A percentile compares a stretch with the other conserved stretches of the same genome.
Conservation (phyloP, 805 yeast species). For the Teunomyces panamensis region DNA sequence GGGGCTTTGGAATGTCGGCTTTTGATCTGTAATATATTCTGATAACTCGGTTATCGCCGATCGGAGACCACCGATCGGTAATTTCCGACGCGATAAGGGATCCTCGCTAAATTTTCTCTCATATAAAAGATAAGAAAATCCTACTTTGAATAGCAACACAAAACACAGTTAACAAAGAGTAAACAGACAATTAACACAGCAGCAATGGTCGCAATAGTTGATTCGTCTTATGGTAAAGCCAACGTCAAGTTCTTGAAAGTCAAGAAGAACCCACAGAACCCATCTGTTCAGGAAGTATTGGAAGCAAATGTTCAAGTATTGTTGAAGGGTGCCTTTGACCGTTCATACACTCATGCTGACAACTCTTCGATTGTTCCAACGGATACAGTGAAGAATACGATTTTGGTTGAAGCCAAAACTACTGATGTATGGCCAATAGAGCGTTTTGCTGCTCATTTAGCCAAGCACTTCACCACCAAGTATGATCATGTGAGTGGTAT, state of each 20-base stretch:
- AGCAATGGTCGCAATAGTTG: conserved; percentile 7
- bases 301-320: conserved; percentile 81
- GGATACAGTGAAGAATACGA: conserved; percentile 89
- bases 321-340: conserved; percentile 74
- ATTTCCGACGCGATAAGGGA: neutral
- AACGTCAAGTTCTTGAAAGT: conserved; percentile 91
- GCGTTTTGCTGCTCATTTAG: conserved; percentile 81
- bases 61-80: neutral
- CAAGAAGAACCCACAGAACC: conserved; percentile 70
- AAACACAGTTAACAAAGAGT: no score
- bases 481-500: conserved; percentile 76
- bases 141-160: neutral
- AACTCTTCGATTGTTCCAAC: conserved; percentile 90
- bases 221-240: conserved; percentile 83
- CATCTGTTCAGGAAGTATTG: conserved; percentile 72
- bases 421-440: conserved; percentile 89
- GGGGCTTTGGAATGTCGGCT: neutral
- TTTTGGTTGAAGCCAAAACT: conserved; percentile 77
- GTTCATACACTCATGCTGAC: conserved; percentile 83
- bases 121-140: neutral
- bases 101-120: neutral
- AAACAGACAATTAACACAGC: no score
- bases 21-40: neutral
- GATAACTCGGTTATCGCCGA: neutral
- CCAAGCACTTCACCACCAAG: conserved; percentile 73